Base-by-base conservation (phyloP, 129 eudicot species). In the Helianthus annuus region DNA sequence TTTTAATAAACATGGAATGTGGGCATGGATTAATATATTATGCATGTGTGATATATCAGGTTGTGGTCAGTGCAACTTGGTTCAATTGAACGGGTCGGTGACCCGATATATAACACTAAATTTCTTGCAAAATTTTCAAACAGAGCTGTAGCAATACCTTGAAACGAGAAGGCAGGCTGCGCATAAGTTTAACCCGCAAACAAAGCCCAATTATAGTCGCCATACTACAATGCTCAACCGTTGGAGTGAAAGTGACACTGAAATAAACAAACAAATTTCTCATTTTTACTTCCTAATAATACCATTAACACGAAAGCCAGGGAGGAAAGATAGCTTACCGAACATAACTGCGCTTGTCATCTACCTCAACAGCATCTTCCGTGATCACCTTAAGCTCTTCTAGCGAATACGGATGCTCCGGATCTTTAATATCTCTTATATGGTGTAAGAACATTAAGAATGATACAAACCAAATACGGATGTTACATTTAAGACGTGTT, bases 141-240 rank as follows among this genome's bases (percentile, higher is more conserved):
- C 22, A 59, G 16, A 62, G 66, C 19, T 6, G 63, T 39, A 36
- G 48, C 10, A 73, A 69, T 76, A 93, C 99, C 88, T 94, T 94
- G 79, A 80, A 94, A 54, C 97, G 86, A 1, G 93, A 79, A 67
- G 99, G 99, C 64, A 94, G 78, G 82, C 93, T 85, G 69, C 97
- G 96, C 96, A 94, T 82, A 59, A 94, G 97, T 71, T 94, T 94
- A 83, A 94, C 99, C 39, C 97, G 84, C 85, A 94, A 83, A 80
- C 97, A 94, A 70, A 94, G 89, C 54, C 99, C 99, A 72, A 94
- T 94, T 34, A 88, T 76, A 56, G 96, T 86, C 29, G 97, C 99
- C 99, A 94, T 85, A 80, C 93, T 90, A 77, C 99, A 94, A 80
- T 94, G 99, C 62, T 90, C 99, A 62, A 94, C 99, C 22, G 99